Evolutionary conservation across 805 yeast genomes (phyloP).

Genomic region (Candida multigemmis): DNA sequence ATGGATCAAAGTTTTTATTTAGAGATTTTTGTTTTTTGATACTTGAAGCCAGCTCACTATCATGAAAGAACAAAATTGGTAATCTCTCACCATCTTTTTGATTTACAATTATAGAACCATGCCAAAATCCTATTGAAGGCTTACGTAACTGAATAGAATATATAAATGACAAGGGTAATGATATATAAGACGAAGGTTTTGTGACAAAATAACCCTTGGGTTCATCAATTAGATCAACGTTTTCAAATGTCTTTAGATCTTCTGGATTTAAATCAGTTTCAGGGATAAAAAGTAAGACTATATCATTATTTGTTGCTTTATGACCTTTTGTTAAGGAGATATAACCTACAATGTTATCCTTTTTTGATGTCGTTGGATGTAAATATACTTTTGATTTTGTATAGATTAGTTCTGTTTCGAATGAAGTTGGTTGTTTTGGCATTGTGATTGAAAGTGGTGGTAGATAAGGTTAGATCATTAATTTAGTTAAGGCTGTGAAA

Average conservation of each 20-base stretch:
- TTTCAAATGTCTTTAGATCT: conserved; percentile 38
- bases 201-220: conserved; percentile 23
- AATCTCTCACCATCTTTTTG: conserved; percentile 57
- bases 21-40: conserved; percentile 48
- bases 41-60: conserved; percentile 75
- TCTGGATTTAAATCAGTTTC: conserved; percentile 37
- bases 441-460: background rate
- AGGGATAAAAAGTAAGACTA: conserved; percentile 63
- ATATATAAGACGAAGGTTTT: conserved; percentile 45
- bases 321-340: conserved; percentile 53
- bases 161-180: conserved; percentile 46
- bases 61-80: conserved; percentile 90
- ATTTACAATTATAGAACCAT: conserved; percentile 75
- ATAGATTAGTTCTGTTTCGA: conserved; percentile 39
- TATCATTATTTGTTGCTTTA: conserved; percentile 42
- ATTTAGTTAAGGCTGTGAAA: conserved; percentile 2
- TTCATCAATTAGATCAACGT: conserved; percentile 39
- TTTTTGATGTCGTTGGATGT: conserved; percentile 68
- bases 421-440: no score
- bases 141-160: conserved; percentile 78
- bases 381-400: conserved; percentile 68
- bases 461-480: no score
- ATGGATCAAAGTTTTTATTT: conserved; percentile 66
- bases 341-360: conserved; percentile 76
- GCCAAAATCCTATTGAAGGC: conserved; percentile 86